A percentile compares a stretch with the other conserved stretches of the same genome.
These are phyloP conservation scores for Colletotrichum siamense DNA, from an alignment of 2,329 filamentous ascomycete genomes.

Conservation along the genomic window DNA sequence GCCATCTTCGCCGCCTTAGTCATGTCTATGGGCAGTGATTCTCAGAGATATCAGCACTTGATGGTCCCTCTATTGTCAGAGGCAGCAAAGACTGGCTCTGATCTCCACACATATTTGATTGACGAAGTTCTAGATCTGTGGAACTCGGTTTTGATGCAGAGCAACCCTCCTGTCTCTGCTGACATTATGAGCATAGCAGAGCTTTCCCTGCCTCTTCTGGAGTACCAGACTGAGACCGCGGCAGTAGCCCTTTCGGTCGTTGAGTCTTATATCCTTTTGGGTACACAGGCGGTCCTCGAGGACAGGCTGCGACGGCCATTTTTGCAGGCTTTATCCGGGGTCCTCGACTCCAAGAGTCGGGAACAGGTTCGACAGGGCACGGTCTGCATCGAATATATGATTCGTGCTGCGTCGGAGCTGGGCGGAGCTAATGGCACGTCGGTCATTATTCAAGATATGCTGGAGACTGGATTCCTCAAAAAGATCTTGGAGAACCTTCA, in stretches of 20 bases:
- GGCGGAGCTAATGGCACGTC: conserved; percentile 66
- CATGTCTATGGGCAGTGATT: conserved; percentile 81
- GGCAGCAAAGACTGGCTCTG: conserved; percentile 78
- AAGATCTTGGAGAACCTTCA: conserved; percentile 71
- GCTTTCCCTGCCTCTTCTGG: conserved; percentile 69
- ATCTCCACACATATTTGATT: conserved; percentile 80
- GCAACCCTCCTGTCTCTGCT: conserved; percentile 63
- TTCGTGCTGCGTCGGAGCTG: conserved; percentile 66
- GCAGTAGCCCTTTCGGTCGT: conserved; percentile 67
- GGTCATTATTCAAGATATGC: conserved; percentile 69
- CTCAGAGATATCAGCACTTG: conserved; percentile 77
- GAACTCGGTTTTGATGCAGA: conserved; percentile 75
- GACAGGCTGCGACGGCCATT: conserved; percentile 59
- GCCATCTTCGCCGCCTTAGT: conserved; percentile 85
- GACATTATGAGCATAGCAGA: conserved; percentile 69
- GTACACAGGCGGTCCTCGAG: conserved; percentile 69
- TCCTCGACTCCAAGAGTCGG: conserved; percentile 58
- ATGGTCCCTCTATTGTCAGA: conserved; percentile 84
- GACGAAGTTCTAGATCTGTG: conserved; percentile 94
- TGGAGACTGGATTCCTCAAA: conserved; percentile 66
- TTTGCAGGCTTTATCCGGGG: conserved; percentile 53
- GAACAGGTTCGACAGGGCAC: conserved; percentile 64
- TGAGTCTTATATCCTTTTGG: conserved; percentile 74
- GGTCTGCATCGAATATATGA: conserved; percentile 67
- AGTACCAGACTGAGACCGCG: conserved; percentile 69